Percentiles rank a stretch among this genome's conserved stretches.
Conservation (phyloP, 768 basidiomycete species). For the Kondoa malvinella region DNA sequence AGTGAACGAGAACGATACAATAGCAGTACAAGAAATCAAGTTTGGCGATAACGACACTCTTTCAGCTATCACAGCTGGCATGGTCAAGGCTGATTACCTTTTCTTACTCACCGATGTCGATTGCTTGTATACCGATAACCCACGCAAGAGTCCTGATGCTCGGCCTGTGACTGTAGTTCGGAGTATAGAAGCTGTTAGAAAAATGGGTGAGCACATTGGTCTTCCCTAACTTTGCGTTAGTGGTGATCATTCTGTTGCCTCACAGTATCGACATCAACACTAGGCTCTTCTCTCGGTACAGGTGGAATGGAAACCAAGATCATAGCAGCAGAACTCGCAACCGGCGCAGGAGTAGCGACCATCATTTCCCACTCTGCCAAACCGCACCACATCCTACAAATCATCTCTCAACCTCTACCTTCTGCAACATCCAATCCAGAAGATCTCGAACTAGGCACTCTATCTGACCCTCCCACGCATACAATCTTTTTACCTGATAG, state of each 20-base stretch:
- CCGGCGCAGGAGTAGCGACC: slow-evolving; percentile 81
- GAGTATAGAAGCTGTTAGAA: slow-evolving; percentile 62
- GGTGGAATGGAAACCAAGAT: slow-evolving; percentile 99
- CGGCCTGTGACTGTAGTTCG: slow-evolving; percentile 62
- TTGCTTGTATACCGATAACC: slow-evolving; percentile 86
- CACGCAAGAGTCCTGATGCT: slow-evolving; percentile 40
- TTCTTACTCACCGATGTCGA: slow-evolving; percentile 95
- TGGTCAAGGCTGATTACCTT: slow-evolving; percentile 94
- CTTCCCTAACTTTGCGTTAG: neutral
- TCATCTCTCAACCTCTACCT: slow-evolving; percentile 39
- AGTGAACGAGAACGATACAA: slow-evolving; percentile 97
- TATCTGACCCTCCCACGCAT: slow-evolving; percentile 46
- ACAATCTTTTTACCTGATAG: slow-evolving; percentile 61
- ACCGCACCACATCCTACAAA: slow-evolving; percentile 54
- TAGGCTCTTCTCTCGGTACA: slow-evolving; percentile 84
- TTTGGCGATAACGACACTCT: slow-evolving; percentile 98
- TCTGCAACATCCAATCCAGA: slow-evolving; percentile 20
- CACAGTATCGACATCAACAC: slow-evolving; percentile 73
- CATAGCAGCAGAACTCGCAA: slow-evolving; percentile 94
- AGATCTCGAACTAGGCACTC: slow-evolving; percentile 9
- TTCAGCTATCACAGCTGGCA: slow-evolving; percentile 89
- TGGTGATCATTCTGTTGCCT: neutral
- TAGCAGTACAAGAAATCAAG: slow-evolving; percentile 98
- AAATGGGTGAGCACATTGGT: slow-evolving; percentile 44
- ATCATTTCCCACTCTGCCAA: slow-evolving; percentile 70